These are phyloP conservation scores for Bimuria novae-zelandiae DNA, from an alignment of 2,329 filamentous ascomycete species.

Conservation along the genomic window DNA sequence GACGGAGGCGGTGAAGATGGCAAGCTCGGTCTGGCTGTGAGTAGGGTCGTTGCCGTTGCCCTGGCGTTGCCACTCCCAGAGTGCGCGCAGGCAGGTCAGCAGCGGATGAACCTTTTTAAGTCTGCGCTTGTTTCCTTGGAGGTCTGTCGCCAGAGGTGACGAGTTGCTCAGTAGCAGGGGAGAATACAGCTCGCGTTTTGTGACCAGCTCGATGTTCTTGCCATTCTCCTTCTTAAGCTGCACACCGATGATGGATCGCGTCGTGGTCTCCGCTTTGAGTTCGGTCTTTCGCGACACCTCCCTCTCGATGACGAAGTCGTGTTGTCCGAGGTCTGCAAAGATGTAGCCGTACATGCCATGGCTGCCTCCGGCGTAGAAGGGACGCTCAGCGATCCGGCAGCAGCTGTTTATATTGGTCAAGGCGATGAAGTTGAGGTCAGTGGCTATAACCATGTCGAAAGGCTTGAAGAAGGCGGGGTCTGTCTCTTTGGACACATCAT, in stretches of 20 bases:
- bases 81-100: constrained; percentile 81
- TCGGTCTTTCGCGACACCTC: constrained; percentile 71
- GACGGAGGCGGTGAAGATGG: constrained; percentile 75
- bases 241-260: constrained; percentile 74
- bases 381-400: constrained; percentile 74
- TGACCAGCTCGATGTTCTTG: constrained; percentile 82
- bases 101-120: constrained; percentile 78
- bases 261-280: constrained; percentile 72
- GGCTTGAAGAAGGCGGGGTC: constrained; percentile 76
- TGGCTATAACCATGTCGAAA: constrained; percentile 88
- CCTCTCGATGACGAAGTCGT: constrained; percentile 88
- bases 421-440: constrained; percentile 76
- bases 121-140: constrained; percentile 69
- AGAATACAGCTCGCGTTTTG: constrained; percentile 88
- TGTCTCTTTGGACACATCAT: constrained; percentile 60
- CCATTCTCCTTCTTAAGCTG: constrained; percentile 66
- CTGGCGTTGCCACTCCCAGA: constrained; percentile 81
- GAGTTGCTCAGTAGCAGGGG: constrained; percentile 85
- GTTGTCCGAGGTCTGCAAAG: constrained; percentile 88
- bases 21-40: constrained; percentile 65
- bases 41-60: constrained; percentile 49
- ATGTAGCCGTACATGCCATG: constrained; percentile 95
- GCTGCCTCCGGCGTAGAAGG: constrained; percentile 86
- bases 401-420: constrained; percentile 83
- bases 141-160: constrained; percentile 70